Evolutionary conservation across 305 asterid genomes (phyloP).

Genomic region (Stenogyne calaminthoides): DNA sequence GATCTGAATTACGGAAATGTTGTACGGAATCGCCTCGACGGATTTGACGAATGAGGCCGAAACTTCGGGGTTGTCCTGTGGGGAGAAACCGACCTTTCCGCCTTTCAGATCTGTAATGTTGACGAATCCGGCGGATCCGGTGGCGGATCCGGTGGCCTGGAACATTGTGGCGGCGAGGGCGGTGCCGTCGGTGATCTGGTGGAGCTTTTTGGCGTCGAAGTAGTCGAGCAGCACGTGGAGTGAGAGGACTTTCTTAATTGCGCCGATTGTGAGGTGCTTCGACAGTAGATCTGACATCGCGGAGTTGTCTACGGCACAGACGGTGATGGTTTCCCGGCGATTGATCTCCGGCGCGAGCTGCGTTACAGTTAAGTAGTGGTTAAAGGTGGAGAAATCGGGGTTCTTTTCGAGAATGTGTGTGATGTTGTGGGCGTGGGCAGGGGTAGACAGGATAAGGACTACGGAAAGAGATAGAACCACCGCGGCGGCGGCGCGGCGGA

Average conservation of each 20-base stretch:
- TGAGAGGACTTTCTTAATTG: constrained; percentile 63
- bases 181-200: constrained; percentile 76
- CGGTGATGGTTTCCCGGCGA: constrained; percentile 75
- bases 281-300: constrained; percentile 78
- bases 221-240: constrained; percentile 84
- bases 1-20: constrained; percentile 87
- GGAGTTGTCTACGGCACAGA: constrained; percentile 74
- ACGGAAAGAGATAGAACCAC: constrained; percentile 30
- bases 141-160: constrained; percentile 84
- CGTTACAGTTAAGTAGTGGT: constrained; percentile 65
- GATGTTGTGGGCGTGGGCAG: constrained; percentile 61
- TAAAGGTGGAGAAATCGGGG: constrained; percentile 65
- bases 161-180: constrained; percentile 84
- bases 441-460: constrained; percentile 27
- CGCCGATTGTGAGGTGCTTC: constrained; percentile 52
- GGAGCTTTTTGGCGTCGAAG: constrained; percentile 82
- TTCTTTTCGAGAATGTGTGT: constrained; percentile 59
- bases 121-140: constrained; percentile 85
- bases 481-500: constrained; percentile 35
- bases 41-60: constrained; percentile 64
- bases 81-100: constrained; percentile 75
- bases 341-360: constrained; percentile 82
- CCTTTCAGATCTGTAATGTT: constrained; percentile 81
- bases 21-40: constrained; percentile 59
- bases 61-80: constrained; percentile 46